phyloP scores from a whole-genome alignment of 1,284 basidiomycete genomes.

The Pseudomicrostroma phylloplanum region DNA sequence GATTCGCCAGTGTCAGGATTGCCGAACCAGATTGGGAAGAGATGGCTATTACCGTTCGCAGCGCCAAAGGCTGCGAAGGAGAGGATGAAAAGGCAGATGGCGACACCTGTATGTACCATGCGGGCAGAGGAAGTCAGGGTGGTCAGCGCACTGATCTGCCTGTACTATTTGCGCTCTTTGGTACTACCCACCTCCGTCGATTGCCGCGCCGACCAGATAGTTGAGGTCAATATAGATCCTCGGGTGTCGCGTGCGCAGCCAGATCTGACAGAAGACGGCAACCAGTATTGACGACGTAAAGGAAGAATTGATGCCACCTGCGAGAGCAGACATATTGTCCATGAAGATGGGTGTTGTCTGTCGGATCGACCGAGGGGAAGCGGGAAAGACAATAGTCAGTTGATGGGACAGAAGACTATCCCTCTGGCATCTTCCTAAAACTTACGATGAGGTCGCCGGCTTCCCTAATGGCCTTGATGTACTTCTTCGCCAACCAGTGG shows the following conservation, averaged over 20 bases:
- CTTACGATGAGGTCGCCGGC: background rate
- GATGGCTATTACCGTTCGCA: background rate
- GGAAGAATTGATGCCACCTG: conserved; percentile 20
- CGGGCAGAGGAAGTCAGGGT: background rate
- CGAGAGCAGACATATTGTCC: conserved; percentile 24
- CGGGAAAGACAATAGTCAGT: background rate
- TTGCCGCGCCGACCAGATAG: conserved; percentile 62
- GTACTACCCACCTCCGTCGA: background rate
- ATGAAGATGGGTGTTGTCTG: conserved; percentile 20
- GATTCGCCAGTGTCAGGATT: background rate
- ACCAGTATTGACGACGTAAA: conserved; percentile 21
- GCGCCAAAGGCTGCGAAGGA: conserved; percentile 67
- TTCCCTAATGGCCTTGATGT: background rate
- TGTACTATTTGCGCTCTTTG: background rate
- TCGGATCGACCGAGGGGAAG: background rate
- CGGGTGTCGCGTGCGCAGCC: conserved; percentile 22
- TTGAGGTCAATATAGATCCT: conserved; percentile 59
- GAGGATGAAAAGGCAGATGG: conserved; percentile 64
- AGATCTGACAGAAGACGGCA: conserved; percentile 24
- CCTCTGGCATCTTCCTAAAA: background rate
- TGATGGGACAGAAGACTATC: background rate
- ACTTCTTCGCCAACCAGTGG: conserved; percentile 57
- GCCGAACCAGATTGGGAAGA: conserved; percentile 1
- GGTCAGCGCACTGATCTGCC: background rate
- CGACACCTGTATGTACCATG: conserved; percentile 36